Evolutionary conservation across 805 yeast species (phyloP), one percentile per base, ranked within the genome.

Genomic region (Spencermartinsiella europaea): DNA sequence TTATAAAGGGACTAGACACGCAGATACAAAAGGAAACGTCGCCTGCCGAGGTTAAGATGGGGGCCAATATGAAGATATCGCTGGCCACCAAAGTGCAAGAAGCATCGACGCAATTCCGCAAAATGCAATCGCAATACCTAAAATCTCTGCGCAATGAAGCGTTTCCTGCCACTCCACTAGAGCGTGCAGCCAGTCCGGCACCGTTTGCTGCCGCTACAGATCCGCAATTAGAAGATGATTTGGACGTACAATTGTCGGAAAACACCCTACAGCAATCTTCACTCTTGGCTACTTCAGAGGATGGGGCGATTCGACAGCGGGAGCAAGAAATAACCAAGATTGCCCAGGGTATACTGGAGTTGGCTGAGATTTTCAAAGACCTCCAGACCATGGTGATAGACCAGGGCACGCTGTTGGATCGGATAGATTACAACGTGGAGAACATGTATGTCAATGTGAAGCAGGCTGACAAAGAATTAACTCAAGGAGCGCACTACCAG

Each of bases 341-440:
- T 45, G 98, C 99, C 3, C 87, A 86, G 71, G 96, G 97, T 43
- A 95, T 93, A 38, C 70, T 91, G 35, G 99, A 93, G 62, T 86
- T 93, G 1, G 85, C 95, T 25, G 87, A 91, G 1, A 91, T 93
- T 38, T 93, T 93, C 70, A 84, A 85, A 62, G 98, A 93, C 60
- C 77, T 93, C 77, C 97, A 95, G 59, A 79, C 81, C 34, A 73
- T 93, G 74, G 86, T 93, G 37, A 84, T 93, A 46, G 98, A 93
- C 59, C 99, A 93, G 66, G 99, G 99, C 1, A 87, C 96, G 0
- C 75, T 93, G 38, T 72, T 93, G 49, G 99, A 93, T 66, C 72
- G 97, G 55, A 91, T 93, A 47, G 99, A 91, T 65, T 93, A 91
- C 64, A 93, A 93, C 61, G 68, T 93, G 49, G 84, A 83, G 50